Base-by-base conservation (phyloP, 2,329 filamentous ascomycete species). In the Aureobasidium sp. region DNA sequence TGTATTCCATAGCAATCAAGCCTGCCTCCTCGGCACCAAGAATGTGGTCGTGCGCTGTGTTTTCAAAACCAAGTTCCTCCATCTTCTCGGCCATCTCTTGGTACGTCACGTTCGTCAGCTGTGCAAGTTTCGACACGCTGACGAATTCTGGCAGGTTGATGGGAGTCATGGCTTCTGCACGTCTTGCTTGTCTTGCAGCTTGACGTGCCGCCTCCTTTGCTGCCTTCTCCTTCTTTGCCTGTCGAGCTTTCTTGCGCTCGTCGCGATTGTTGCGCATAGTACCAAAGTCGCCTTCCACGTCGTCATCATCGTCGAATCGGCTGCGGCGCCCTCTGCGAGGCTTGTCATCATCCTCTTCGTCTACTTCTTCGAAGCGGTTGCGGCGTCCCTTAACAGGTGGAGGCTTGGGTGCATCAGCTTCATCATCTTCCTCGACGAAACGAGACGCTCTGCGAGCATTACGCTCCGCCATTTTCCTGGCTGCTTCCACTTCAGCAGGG, bases 81-180 rank as follows among this genome's bases (percentile, higher is more conserved):
- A 99, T 81, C 70, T 91, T 90, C 17, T 72, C 68, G 13, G 95
- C 77, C 68, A 99, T 96, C 3, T 85, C 76, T 15, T 88, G 82
- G 0, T 85, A 79, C 44, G 85, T 84, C 34, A 96, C 81, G 64
- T 86, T 87, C 26, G 97, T 79, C 4, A 89, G 84, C 64, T 85
- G 81, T 4, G 91, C 91, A 44, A 99, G 77, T 66, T 92, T 90
- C 10, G 84, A 82, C n/a, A 97, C 87, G 69, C 85, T 94, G 74
- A 99, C 95, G 68, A 91, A 96, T 70, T 97, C 90, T 0, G 95
- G 95, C 26, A 99, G 78, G 59, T 87, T 84, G 50, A 99, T 89
- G 1, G 81, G 82, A 2, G 82, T 84, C 6, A 78, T 73, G n/a
- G 77, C 73, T 39, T 74, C 70, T 36, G 69, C 68, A 36, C 73